Evolutionary conservation across 345 rosid genomes (phyloP), one percentile per base, ranked within the genome.

Genomic region (Aquilaria sinensis): DNA sequence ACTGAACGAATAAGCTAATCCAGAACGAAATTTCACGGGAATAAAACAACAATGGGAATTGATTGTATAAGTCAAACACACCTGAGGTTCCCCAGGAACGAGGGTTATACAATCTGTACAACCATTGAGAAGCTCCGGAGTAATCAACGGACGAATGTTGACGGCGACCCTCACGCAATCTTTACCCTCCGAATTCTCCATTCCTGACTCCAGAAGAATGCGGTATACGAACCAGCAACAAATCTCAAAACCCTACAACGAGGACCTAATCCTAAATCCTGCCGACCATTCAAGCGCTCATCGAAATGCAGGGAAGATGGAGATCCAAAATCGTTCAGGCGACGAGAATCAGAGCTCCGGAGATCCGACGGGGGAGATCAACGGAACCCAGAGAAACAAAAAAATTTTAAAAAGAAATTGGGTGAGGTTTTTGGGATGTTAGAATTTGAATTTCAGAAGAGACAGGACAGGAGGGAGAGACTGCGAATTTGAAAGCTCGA

Each of bases 1-100:
- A 57, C 7, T 51, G 16, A 32, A 8, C 1, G 3, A 30, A 53
- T 0, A 37, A 10, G n/a, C 32, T 31, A 2, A 5, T 45, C 16
- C 64, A 67, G n/a, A 12, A 59, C 30, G 49, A 31, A 46, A 3
- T 62, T 58, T 53, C 56, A 33, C 54, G 51, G 45, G 48, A 30
- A 37, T 49, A n/a, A 61, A 9, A 13, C 45, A 63, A 48, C 23
- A 13, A 9, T n/a, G 53, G 3, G 37, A 54, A 48, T 23, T 15
- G 43, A 34, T 10, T 13, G 9, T 3, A 9, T 7, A 60, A 52
- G 2, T 9, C 7, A 37, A 37, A 37, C 43, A 4, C 73, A 86
- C 99, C 95, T 94, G 97, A 29, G 99, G 96, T 66, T 90, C 94
- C 1, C 92, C 90, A 1, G 92, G 92, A 15, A 80, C 77, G 5